Evolutionary conservation across 768 basidiomycete genomes (phyloP).

Genomic region (Scleroderma citrinum): DNA sequence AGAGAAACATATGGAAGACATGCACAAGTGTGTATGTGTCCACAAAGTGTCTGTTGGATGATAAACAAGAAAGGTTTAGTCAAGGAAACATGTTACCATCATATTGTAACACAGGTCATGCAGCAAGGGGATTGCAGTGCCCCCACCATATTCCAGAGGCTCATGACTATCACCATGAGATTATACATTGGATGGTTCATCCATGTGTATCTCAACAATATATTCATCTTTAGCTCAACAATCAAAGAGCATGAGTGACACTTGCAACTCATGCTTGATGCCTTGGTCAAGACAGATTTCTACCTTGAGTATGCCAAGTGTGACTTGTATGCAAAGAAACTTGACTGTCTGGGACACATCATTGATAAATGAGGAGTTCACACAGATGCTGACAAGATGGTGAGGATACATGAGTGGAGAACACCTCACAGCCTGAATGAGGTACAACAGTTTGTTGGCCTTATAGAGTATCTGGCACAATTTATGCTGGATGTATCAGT

Average conservation of each 20-base stretch:
- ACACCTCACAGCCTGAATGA: no score
- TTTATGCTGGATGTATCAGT: conserved; percentile 32
- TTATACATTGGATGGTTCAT: conserved; percentile 9
- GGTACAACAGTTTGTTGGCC: conserved; percentile 36
- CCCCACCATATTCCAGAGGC: conserved; percentile 14
- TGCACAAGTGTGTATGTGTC: no score
- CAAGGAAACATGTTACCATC: no score
- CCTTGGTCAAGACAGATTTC: conserved; percentile 22
- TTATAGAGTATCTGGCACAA: conserved; percentile 33
- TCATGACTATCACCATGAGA: no score
- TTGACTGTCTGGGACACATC: conserved; percentile 35
- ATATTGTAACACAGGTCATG: no score
- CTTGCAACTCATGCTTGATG: conserved; percentile 28
- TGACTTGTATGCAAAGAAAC: conserved; percentile 21
- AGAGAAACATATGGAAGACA: no score
- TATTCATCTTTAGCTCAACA: conserved; percentile 10
- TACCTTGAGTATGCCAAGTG: no score
- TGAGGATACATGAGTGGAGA: conserved; percentile 27
- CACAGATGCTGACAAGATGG: conserved; percentile 32
- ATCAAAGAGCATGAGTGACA: conserved; percentile 35
- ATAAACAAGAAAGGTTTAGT: no score
- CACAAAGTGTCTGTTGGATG: no score
- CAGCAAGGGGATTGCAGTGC: conserved; percentile 31
- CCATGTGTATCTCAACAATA: conserved; percentile 13
- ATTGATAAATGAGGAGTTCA: conserved; percentile 37